Percentiles rank a stretch among this genome's conserved stretches.
phyloP scores from a whole-genome alignment of 192 early-diverging fungal genomes.

The Entophlyctis helioformis region DNA sequence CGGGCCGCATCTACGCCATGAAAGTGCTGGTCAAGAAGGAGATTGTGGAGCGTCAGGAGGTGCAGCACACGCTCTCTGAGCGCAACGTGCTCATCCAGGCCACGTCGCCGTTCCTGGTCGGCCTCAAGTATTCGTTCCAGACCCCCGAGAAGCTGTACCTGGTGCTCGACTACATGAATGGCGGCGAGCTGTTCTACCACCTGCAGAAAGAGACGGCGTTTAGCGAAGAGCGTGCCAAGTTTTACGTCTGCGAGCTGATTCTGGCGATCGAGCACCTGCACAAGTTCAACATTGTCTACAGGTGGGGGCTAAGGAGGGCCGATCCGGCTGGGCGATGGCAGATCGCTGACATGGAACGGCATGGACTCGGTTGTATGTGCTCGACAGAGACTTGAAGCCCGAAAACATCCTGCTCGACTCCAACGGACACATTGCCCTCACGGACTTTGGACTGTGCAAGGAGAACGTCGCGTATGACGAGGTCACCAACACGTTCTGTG shows the following conservation, averaged over 20 bases:
- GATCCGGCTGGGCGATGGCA: too few relatives aligned
- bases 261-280: slow-evolving; percentile 61
- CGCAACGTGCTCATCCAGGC: slow-evolving; percentile 62
- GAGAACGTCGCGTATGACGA: slow-evolving; percentile 33
- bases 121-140: slow-evolving; percentile 87
- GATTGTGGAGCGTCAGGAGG: slow-evolving; percentile 60
- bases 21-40: slow-evolving; percentile 67
- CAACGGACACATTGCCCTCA: slow-evolving; percentile 58
- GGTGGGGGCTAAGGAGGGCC: slow-evolving; percentile 2
- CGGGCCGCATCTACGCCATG: slow-evolving; percentile 71
- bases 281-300: slow-evolving; percentile 52
- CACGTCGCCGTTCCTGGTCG: slow-evolving; percentile 81
- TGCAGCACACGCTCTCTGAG: slow-evolving; percentile 65
- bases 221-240: slow-evolving; percentile 75
- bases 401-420: slow-evolving; percentile 48
- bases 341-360: too few relatives aligned
- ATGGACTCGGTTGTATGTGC: too few relatives aligned
- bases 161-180: slow-evolving; percentile 68
- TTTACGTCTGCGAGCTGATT: slow-evolving; percentile 60
- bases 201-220: slow-evolving; percentile 82
- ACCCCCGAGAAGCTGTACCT: slow-evolving; percentile 63
- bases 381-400: background rate
- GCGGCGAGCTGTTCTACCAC: slow-evolving; percentile 84
- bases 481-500: slow-evolving; percentile 38
- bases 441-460: slow-evolving; percentile 74